These are phyloP conservation scores for Serendipita indica DNA, from an alignment of 768 basidiomycete genomes.

Conservation along the genomic window DNA sequence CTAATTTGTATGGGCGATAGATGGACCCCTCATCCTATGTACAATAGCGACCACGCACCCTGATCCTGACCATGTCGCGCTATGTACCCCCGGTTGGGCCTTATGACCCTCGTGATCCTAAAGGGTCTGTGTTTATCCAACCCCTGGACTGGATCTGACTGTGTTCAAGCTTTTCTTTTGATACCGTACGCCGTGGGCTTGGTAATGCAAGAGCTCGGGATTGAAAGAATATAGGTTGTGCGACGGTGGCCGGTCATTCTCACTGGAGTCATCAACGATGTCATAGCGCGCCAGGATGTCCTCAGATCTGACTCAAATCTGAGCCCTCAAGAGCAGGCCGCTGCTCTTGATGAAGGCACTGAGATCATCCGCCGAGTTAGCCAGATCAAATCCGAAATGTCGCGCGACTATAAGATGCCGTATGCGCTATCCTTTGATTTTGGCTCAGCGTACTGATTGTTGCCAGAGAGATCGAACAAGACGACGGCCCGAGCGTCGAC, in stretches of 20 bases:
- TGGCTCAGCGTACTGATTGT: constrained; percentile 9
- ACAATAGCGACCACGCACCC: too few relatives aligned
- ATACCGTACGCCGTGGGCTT: constrained; percentile 45
- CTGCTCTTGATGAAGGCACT: constrained; percentile 55
- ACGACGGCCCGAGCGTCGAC: constrained; percentile 53
- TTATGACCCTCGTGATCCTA: constrained; percentile 58
- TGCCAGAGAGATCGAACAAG: constrained; percentile 50
- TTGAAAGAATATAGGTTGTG: background rate
- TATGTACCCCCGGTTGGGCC: constrained; percentile 36
- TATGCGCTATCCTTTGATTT: constrained; percentile 19
- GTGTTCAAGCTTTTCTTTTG: constrained; percentile 7
- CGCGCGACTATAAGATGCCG: constrained; percentile 54
- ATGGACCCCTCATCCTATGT: too few relatives aligned
- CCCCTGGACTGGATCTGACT: background rate
- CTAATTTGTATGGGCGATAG: too few relatives aligned
- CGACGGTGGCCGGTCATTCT: constrained; percentile 46
- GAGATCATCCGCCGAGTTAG: constrained; percentile 57
- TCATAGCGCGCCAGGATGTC: constrained; percentile 22
- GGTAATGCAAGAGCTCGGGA: constrained; percentile 51
- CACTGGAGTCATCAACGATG: constrained; percentile 59
- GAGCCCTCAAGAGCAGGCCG: constrained; percentile 23
- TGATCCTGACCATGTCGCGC: constrained; percentile 1
- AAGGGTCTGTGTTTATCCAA: constrained; percentile 28
- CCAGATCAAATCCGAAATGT: constrained; percentile 81
- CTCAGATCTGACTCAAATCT: constrained; percentile 13